These are phyloP conservation scores for Dichotomocladium elegans DNA, from an alignment of 371 early-diverging fungal genomes.

Conservation along the genomic window DNA sequence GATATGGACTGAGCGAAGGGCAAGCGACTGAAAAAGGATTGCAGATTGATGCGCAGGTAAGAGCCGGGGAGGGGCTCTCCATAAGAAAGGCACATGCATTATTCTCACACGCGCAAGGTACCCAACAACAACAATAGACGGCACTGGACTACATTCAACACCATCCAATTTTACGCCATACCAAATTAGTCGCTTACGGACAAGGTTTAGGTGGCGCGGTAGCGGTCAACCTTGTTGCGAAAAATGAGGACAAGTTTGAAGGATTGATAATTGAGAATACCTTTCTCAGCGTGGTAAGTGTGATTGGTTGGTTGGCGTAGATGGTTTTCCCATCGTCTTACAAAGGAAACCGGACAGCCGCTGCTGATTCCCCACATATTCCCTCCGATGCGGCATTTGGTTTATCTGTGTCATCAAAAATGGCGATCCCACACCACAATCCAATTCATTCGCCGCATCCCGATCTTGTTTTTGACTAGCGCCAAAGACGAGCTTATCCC, in stretches of 20 bases:
- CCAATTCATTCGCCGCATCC: slow-evolving; percentile 60
- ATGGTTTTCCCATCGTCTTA: no score
- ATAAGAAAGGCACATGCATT: no score
- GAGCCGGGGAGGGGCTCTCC: no score
- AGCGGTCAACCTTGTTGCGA: slow-evolving; percentile 77
- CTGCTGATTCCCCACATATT: slow-evolving; percentile 84
- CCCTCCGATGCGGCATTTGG: slow-evolving; percentile 66
- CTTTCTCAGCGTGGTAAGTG: slow-evolving; percentile 78
- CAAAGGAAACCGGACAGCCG: no score
- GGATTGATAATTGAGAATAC: slow-evolving; percentile 94
- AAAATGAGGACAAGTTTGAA: slow-evolving; percentile 70
- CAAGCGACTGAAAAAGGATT: slow-evolving; percentile 83
- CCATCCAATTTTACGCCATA: slow-evolving; percentile 71
- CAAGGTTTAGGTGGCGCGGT: slow-evolving; percentile 97
- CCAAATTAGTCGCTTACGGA: slow-evolving; percentile 84
- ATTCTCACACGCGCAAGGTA: no score
- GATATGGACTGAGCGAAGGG: slow-evolving; percentile 92
- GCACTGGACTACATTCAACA: slow-evolving; percentile 76
- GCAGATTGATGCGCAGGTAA: slow-evolving; percentile 84
- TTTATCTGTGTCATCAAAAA: slow-evolving; percentile 84
- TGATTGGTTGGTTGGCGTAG: neutral
- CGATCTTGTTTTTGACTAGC: slow-evolving; percentile 84
- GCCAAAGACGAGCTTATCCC: slow-evolving; percentile 86
- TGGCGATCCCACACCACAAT: slow-evolving; percentile 84
- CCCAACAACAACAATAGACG: no score